Conservation (phyloP, 129 eudicot genomes). For the Centaurea solstitialis region DNA sequence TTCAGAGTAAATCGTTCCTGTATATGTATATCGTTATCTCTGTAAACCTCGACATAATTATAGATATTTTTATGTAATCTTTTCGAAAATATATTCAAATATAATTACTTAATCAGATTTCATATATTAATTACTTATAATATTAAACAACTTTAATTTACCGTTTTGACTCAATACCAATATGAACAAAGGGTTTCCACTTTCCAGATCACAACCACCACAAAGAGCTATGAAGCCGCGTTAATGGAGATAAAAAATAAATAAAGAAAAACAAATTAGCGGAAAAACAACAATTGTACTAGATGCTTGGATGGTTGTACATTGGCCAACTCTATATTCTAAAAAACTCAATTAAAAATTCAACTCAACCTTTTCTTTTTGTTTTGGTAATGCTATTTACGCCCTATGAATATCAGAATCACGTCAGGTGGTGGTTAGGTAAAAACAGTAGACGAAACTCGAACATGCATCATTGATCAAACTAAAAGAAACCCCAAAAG, state of each 20-base stretch:
- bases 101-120: not conserved
- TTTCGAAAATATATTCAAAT: not conserved
- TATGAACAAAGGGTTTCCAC: not conserved
- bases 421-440: too few species aligned
- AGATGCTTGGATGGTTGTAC: not conserved
- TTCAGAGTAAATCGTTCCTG: not conserved
- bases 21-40: not conserved
- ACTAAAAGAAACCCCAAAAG: too few species aligned
- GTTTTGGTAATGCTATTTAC: too few species aligned
- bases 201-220: not conserved
- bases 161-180: not conserved
- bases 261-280: not conserved
- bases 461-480: too few species aligned
- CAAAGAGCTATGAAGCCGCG: not conserved
- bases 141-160: too few species aligned
- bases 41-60: not conserved
- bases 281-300: not conserved
- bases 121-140: not conserved
- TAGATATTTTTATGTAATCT: not conserved
- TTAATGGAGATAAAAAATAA: not conserved
- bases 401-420: too few species aligned
- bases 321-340: not conserved
- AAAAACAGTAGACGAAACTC: too few species aligned
- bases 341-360: too few species aligned
- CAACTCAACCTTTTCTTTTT: too few species aligned